Base-by-base conservation (phyloP, 345 rosid species). In the Populus alba region DNA sequence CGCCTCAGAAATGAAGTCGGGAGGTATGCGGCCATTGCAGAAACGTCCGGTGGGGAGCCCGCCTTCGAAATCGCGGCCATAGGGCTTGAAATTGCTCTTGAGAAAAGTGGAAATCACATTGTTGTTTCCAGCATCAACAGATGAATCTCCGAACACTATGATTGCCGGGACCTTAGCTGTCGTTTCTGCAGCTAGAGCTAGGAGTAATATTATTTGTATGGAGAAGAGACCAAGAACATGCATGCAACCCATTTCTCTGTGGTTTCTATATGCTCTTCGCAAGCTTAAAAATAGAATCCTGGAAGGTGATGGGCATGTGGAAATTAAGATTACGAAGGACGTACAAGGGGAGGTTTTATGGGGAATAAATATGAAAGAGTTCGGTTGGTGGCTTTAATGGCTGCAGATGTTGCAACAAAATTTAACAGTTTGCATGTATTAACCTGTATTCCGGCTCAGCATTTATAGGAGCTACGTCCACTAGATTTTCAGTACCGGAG, bases 41-140 rank as follows among this genome's bases (percentile, higher is more conserved):
- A 94, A 94, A 72, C 96, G 84, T 33, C 96, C 96, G 0, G 97
- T 94, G 13, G 98, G 90, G 80, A 84, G 77, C 0, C 93, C 87
- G 1, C 81, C 93, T 1, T 68, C 62, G 83, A 83, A 94, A 82
- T 94, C 96, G 4, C 97, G 85, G 49, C 98, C 98, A 70, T 94
- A 94, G 0, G 97, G 98, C 76, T 63, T 33, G 61, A 92, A 92
- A 25, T 94, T 91, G 85, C 98, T 90, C 87, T 87, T 92, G 15
- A 83, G 77, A 17, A 90, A 65, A 5, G 98, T 92, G 9, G 91
- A 79, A 25, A 94, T 87, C 61, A 81, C 82, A 79, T 94, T 94
- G 83, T 94, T 94, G 87, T 94, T 92, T n/a, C 94, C 94, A 20
- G 93, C 78, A 82, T 94, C 97, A 13, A 90, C 94, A 0, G 93